Base-by-base conservation (phyloP, 768 basidiomycete species). In the Amanita inopinata region DNA sequence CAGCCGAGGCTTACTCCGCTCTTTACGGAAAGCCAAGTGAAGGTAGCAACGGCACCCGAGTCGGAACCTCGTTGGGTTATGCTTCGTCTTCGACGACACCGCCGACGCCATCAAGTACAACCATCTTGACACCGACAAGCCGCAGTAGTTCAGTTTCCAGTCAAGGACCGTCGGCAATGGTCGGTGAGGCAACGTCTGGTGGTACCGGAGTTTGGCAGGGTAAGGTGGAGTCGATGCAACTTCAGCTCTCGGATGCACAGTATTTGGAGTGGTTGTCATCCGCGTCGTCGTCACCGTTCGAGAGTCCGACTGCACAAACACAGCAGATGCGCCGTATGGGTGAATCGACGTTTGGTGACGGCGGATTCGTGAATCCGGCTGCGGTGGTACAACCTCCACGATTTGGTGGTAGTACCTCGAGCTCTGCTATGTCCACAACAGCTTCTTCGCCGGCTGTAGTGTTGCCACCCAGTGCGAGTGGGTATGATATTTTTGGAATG, bases 201-300 rank as follows among this genome's bases (percentile, higher is more conserved):
- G 27, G 27, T 28, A 28, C 27, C n/a, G n/a, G 27, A 0, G 15
- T 18, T 8, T 43, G 41, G 41, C 33, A 35, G 5, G 41, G 41
- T n/a, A 43, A 43, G 22, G 24, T 35, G n/a, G 41, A 43, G 27
- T 33, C 41, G 14, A 14, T 43, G 18, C 23, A 32, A 2, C 23
- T 43, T 14, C 33, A 19, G 24, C 32, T 43, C 17, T 43, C 41
- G 4, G 33, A 43, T 15, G 12, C 33, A 8, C 41, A 35, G 11
- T 43, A 35, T 14, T 11, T 43, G 12, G 41, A 43, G 23, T 43
- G 41, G 41, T 20, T 43, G 9, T 43, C 41, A 1, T 35, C 41
- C 32, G 14, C 30, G 5, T 23, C 33, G 14, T 27, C 41, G 11
- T 43, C 41, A 12, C 41, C 41, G 20, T 43, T 24, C 33, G 32